A percentile compares a stretch with the other conserved stretches of the same genome.
phyloP scores from a whole-genome alignment of 1,284 basidiomycete genomes.

The Melanopsichium pennsylvanicum region DNA sequence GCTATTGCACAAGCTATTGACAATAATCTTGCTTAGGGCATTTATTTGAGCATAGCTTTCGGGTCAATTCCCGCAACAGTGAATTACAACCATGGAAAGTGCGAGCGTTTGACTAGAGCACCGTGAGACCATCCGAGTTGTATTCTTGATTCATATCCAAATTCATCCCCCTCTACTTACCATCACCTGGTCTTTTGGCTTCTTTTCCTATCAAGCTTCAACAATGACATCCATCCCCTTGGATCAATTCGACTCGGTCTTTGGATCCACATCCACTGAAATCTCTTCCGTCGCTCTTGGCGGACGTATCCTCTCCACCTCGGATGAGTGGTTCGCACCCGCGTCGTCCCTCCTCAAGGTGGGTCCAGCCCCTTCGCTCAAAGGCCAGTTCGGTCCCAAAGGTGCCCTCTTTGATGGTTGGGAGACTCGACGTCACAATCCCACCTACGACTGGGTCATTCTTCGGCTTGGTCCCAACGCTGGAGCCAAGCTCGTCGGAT shows the following conservation, averaged over 20 bases:
- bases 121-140: too few species aligned
- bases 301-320: conserved; percentile 77
- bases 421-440: conserved; percentile 91
- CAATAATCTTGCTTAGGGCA: too few species aligned
- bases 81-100: too few species aligned
- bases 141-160: not conserved
- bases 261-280: conserved; percentile 70
- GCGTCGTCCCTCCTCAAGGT: conserved; percentile 81
- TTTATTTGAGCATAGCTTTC: too few species aligned
- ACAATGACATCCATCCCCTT: conserved; percentile 39
- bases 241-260: conserved; percentile 37
- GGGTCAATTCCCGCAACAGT: too few species aligned
- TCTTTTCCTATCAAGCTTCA: not conserved
- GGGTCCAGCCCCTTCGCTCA: conserved; percentile 70
- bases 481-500: conserved; percentile 77
- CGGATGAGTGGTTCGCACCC: conserved; percentile 95
- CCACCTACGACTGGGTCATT: conserved; percentile 88
- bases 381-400: conserved; percentile 91
- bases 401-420: conserved; percentile 94
- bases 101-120: too few species aligned
- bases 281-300: conserved; percentile 87
- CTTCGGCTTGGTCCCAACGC: conserved; percentile 81
- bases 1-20: too few species aligned
- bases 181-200: not conserved
- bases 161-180: not conserved